A percentile compares a stretch with the other conserved stretches of the same genome.
Evolutionary conservation across 129 eudicot genomes (phyloP).

Genomic region (Chrysanthemum makinoi): DNA sequence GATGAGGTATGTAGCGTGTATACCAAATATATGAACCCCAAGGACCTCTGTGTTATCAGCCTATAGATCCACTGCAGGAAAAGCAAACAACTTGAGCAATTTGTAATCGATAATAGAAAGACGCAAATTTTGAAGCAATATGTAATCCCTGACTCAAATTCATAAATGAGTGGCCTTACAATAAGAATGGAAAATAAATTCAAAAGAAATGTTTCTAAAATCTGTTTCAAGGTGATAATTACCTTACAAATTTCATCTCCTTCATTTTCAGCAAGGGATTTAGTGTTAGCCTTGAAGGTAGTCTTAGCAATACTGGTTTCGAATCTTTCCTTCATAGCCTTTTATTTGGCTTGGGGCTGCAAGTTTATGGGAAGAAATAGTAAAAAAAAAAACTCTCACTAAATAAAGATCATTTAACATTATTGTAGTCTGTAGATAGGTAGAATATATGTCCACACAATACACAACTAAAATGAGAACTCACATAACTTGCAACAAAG

Average conservation of each 20-base stretch:
- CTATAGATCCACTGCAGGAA: slow-evolving; percentile 77
- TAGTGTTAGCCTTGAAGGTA: too few relatives aligned
- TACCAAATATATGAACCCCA: slow-evolving; percentile 94
- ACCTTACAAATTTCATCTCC: slow-evolving; percentile 99
- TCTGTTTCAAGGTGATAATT: neutral
- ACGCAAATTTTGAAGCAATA: neutral
- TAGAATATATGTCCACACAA: too few relatives aligned
- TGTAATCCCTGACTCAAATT: neutral
- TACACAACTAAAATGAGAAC: too few relatives aligned
- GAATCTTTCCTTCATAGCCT: too few relatives aligned
- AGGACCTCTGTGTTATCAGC: slow-evolving; percentile 97
- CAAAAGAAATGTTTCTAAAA: neutral
- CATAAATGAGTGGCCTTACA: neutral
- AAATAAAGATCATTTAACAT: too few relatives aligned
- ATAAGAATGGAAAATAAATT: neutral
- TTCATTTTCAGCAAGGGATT: too few relatives aligned
- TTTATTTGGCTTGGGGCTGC: too few relatives aligned
- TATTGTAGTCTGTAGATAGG: too few relatives aligned
- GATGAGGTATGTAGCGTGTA: slow-evolving; percentile 97
- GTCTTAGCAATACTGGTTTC: too few relatives aligned
- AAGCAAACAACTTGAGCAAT: slow-evolving; percentile 18
- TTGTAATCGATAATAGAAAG: neutral
- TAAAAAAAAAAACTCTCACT: too few relatives aligned
- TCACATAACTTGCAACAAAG: too few relatives aligned
- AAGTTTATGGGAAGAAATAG: too few relatives aligned